Evolutionary conservation across 805 yeast genomes (phyloP), one percentile per base, ranked within the genome.

Genomic region (Debaryomyces tyrocola): DNA sequence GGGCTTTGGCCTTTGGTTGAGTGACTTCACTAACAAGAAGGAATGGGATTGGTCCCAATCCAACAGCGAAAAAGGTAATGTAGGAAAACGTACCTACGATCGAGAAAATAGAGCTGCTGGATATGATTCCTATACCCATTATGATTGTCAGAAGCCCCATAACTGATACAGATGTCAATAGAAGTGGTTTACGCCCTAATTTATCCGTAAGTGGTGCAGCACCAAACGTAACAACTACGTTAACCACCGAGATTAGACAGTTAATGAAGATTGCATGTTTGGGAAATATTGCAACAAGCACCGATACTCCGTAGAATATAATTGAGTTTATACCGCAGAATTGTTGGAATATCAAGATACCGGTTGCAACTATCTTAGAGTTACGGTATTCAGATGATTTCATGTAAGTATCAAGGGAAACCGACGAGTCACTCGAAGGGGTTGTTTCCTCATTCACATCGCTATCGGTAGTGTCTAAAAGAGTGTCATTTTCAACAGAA

Each of bases 11-110:
- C 48, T 83, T 81, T 1, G 78, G 69, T 49, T 90, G 95, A 0
- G 96, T 85, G n/a, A 92, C 83, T 62, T 94, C 98, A 6, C 96
- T 81, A 9, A 92, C 84, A 43, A 91, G 67, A 54, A 92, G 69
- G 68, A 94, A 92, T 36, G 99, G 99, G 45, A 94, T 90, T 6
- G 99, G 99, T 0, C 99, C 99, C 50, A 90, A 64, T 0, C 99
- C 99, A 29, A 87, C 70, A 0, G 97, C 98, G 71, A 92, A 94
- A 21, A 90, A 79, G 0, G 86, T 82, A 41, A 92, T 90, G 61
- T 90, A 91, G 0, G 77, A 59, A 44, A 89, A 79, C 0, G 90
- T 84, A 9, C 90, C 83, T 0, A 77, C 41, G 0, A 86, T 82
- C 0, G 91, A 76, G 11, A 84, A 49, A 0, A 66, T 28, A 0